phyloP scores from a whole-genome alignment of 1,139 yeast genomes.

The Yamadazyma epiphylla region DNA sequence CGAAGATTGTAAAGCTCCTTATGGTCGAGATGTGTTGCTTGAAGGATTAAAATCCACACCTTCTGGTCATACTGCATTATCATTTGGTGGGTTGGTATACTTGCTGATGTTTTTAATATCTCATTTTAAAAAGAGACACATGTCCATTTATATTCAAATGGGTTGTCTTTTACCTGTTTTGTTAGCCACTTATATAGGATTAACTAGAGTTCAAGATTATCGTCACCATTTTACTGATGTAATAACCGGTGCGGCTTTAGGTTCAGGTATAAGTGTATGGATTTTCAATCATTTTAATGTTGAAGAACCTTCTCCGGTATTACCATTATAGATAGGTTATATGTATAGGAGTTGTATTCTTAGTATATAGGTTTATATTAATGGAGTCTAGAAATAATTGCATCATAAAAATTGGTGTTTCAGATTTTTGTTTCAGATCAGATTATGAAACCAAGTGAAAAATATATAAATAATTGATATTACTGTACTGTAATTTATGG shows the following conservation, averaged over 20 bases:
- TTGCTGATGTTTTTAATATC: constrained; percentile 61
- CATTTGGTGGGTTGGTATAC: constrained; percentile 66
- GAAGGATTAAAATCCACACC: constrained; percentile 84
- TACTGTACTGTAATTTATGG: no score
- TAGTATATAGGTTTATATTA: no score
- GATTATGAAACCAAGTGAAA: no score
- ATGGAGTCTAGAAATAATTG: no score
- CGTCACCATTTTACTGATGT: constrained; percentile 75
- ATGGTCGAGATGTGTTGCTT: constrained; percentile 46
- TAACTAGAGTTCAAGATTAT: constrained; percentile 68
- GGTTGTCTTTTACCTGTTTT: constrained; percentile 15
- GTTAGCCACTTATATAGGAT: constrained; percentile 49
- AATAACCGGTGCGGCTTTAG: constrained; percentile 46
- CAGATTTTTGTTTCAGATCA: no score
- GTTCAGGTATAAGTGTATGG: constrained; percentile 8
- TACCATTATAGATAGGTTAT: background rate
- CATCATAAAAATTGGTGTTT: no score
- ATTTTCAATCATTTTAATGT: constrained; percentile 9
- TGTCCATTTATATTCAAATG: constrained; percentile 13
- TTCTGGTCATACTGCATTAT: constrained; percentile 72
- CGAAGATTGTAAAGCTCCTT: constrained; percentile 35
- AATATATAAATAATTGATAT: no score
- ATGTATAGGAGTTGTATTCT: background rate
- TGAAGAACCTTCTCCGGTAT: background rate
- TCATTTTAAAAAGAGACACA: constrained; percentile 29